phyloP scores from a whole-genome alignment of 306 rosid genomes.

The Vigna trinervia region DNA sequence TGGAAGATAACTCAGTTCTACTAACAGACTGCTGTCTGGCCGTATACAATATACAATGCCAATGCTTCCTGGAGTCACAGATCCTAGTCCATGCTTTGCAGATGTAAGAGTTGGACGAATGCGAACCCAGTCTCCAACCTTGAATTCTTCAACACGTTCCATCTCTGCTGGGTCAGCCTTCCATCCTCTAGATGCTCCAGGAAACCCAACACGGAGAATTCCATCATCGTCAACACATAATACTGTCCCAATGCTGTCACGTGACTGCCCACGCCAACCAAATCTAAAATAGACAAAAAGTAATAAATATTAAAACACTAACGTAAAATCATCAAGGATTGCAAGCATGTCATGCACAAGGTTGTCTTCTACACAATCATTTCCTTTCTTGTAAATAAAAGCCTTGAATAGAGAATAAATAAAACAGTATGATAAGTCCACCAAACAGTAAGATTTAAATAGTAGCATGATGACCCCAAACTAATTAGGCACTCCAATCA shows the following conservation, averaged over 20 bases:
- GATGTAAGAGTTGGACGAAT: conserved; percentile 96
- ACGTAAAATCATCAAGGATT: conserved; percentile 16
- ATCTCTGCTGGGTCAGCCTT: conserved; percentile 99
- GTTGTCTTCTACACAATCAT: not conserved
- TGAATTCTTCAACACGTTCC: conserved; percentile 99
- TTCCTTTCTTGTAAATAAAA: not conserved
- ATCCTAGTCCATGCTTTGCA: conserved; percentile 96
- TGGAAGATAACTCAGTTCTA: conserved; percentile 95
- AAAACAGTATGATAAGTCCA: not conserved
- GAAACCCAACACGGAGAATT: conserved; percentile 97
- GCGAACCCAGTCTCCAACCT: conserved; percentile 99
- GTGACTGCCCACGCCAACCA: conserved; percentile 99
- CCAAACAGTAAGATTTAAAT: not conserved
- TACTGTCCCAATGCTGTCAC: conserved; percentile 97
- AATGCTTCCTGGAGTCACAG: conserved; percentile 98
- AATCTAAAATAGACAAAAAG: conserved; percentile 61
- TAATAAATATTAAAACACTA: conserved; percentile 30
- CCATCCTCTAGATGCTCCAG: conserved; percentile 99
- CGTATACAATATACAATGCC: conserved; percentile 96
- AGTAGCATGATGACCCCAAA: conserved; percentile 11
- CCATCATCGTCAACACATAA: conserved; percentile 98
- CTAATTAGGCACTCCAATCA: not conserved
- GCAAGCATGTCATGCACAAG: conserved; percentile 16
- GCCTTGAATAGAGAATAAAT: conserved; percentile 18
- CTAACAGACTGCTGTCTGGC: conserved; percentile 91